phyloP scores from a whole-genome alignment of 1,284 basidiomycete species.

The Cutaneotrichosporon sp. region DNA sequence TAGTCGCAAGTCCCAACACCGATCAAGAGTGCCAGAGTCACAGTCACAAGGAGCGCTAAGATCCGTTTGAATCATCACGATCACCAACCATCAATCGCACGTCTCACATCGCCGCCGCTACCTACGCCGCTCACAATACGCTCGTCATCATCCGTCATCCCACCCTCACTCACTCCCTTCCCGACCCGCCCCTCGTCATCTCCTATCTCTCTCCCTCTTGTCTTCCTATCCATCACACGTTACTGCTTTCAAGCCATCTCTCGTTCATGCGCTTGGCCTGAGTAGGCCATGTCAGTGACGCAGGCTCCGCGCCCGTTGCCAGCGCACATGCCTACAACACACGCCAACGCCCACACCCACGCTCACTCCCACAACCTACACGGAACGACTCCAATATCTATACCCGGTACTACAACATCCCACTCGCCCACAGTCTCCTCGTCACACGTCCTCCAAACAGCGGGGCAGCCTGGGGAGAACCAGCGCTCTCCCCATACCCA shows the following conservation, averaged over 20 bases:
- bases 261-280: not conserved
- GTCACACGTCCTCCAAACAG: not conserved
- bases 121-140: no score
- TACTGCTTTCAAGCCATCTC: not conserved
- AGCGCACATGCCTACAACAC: not conserved
- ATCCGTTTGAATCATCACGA: no score
- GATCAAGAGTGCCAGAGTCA: no score
- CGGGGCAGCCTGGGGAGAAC: not conserved
- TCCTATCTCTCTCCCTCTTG: not conserved
- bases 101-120: no score
- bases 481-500: not conserved
- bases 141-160: no score
- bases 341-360: not conserved
- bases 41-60: no score
- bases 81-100: no score
- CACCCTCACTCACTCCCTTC: no score
- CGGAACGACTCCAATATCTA: not conserved
- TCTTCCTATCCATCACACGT: not conserved
- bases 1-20: no score
- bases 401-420: not conserved
- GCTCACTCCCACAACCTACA: not conserved
- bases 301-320: not conserved
- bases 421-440: not conserved
- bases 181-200: no score
- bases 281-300: slow-evolving; percentile 7